Conservation (phyloP, 495 filamentous ascomycete species). For the Aspergillus affinis region DNA sequence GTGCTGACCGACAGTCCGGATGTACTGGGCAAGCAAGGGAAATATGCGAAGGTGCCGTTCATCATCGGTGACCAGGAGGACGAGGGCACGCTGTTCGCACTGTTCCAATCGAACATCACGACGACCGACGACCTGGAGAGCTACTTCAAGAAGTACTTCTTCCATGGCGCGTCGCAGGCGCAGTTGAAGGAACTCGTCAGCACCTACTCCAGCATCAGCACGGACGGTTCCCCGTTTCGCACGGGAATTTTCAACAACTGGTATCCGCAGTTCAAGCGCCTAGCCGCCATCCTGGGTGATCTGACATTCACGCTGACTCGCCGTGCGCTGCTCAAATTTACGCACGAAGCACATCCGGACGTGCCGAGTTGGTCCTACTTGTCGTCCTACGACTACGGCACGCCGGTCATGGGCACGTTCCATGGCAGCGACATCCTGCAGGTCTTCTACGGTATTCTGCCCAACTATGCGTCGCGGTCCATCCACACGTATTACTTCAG, state of each 20-base stretch:
- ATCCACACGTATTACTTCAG: constrained; percentile 64
- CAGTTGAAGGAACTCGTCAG: constrained; percentile 53
- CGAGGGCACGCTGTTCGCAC: constrained; percentile 61
- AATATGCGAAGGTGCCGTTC: constrained; percentile 59
- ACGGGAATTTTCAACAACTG: constrained; percentile 61
- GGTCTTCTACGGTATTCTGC: constrained; percentile 60
- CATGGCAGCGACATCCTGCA: constrained; percentile 67
- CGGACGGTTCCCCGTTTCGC: constrained; percentile 63
- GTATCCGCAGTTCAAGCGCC: constrained; percentile 74
- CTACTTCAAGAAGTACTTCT: constrained; percentile 60
- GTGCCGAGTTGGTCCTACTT: constrained; percentile 73
- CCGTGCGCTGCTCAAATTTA: constrained; percentile 51
- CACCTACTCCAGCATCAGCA: constrained; percentile 51
- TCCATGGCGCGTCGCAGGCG: constrained; percentile 43
- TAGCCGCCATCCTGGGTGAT: constrained; percentile 74
- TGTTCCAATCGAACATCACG: constrained; percentile 65
- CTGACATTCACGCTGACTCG: constrained; percentile 64
- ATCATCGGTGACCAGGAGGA: constrained; percentile 61
- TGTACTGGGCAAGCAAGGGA: constrained; percentile 41
- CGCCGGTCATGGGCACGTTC: constrained; percentile 70
- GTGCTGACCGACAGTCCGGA: constrained; percentile 58
- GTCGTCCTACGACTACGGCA: constrained; percentile 63
- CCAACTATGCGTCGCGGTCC: constrained; percentile 59
- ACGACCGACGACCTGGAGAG: constrained; percentile 53
- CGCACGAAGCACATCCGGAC: constrained; percentile 43